These are phyloP conservation scores for Erysimum cheiri DNA, from an alignment of 441 rosid genomes.

Conservation along the genomic window DNA sequence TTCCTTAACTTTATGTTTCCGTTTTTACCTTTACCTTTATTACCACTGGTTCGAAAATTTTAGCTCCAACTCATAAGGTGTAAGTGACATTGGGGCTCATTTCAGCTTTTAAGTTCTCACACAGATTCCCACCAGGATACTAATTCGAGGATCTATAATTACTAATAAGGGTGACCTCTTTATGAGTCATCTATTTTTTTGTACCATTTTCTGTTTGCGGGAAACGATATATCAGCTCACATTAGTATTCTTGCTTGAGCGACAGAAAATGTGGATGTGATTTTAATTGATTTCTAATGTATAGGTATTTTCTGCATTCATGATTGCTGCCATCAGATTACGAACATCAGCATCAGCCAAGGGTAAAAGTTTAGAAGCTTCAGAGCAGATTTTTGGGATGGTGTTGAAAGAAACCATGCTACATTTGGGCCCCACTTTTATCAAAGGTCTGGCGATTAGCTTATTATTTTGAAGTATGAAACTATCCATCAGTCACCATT, in stretches of 20 bases:
- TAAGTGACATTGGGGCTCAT: not conserved
- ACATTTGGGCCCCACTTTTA: slow-evolving; percentile 91
- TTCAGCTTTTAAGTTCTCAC: slow-evolving; percentile 5
- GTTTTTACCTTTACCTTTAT: slow-evolving; percentile 3
- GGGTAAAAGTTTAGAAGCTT: slow-evolving; percentile 50
- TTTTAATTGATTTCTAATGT: slow-evolving; percentile 44
- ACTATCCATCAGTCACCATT: slow-evolving; percentile 25
- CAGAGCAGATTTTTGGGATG: slow-evolving; percentile 73
- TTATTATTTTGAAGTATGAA: slow-evolving; percentile 24
- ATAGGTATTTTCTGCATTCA: slow-evolving; percentile 76
- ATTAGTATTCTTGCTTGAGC: slow-evolving; percentile 16
- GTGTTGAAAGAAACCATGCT: slow-evolving; percentile 87
- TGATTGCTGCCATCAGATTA: slow-evolving; percentile 71
- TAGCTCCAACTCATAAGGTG: not conserved
- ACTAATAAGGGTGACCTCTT: slow-evolving; percentile 16
- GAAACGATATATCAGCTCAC: slow-evolving; percentile 6
- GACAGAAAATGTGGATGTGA: slow-evolving; percentile 18
- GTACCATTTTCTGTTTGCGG: slow-evolving; percentile 1
- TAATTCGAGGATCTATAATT: not conserved
- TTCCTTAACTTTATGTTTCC: not conserved
- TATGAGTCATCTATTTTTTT: slow-evolving; percentile 8
- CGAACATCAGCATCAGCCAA: slow-evolving; percentile 59
- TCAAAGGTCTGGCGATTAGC: slow-evolving; percentile 68
- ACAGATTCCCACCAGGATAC: not conserved
- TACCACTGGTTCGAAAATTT: not conserved